Evolutionary conservation across 352 stramenopile species (phyloP), one percentile per base, ranked within the genome.

Genomic region (Phytophthora citrophthora): DNA sequence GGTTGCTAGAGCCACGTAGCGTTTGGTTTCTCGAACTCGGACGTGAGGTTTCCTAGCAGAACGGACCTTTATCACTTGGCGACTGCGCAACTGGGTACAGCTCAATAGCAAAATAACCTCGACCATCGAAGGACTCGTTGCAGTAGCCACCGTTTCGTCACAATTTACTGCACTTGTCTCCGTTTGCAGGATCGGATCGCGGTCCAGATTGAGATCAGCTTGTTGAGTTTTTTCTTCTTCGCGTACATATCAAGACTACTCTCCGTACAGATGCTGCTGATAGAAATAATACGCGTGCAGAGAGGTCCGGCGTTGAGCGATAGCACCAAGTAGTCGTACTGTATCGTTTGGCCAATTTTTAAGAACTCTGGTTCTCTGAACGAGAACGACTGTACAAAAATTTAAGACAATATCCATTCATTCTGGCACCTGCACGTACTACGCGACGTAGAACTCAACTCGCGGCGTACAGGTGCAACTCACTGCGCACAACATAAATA

Each of bases 1-100:
- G 40, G 27, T 71, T 61, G 24, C 41, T 26, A 48, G 56, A 11
- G 59, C 64, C 58, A 72, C 58, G 52, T 72, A 68, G 64, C 59
- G 46, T 59, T 68, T 48, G 29, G n/a, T 45, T 67, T 56, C 44
- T 54, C 23, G 34, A 56, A 49, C n/a, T 38, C n/a, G n/a, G 26
- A 7, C 9, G 31, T 41, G 1, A 39, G 9, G 29, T 20, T 46
- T 46, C 44, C 36, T 39, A 24, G 27, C 40, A 58, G 27, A 50
- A 56, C 36, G n/a, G n/a, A 39, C 16, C 27, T 18, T 18, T 16
- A 12, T n/a, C 36, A 20, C 7, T 41, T 41, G 26, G 15, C 43
- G 24, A 68, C 29, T 45, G 15, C 13, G 54, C 38, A 41, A 61
- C 45, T 9, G 15, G 18, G 20, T 34, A 34, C 29, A 34, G 29